Percentiles rank a stretch among this genome's conserved stretches.
phyloP scores from a whole-genome alignment of 2,329 filamentous ascomycete genomes.

The Trichophyton schoenleinii region DNA sequence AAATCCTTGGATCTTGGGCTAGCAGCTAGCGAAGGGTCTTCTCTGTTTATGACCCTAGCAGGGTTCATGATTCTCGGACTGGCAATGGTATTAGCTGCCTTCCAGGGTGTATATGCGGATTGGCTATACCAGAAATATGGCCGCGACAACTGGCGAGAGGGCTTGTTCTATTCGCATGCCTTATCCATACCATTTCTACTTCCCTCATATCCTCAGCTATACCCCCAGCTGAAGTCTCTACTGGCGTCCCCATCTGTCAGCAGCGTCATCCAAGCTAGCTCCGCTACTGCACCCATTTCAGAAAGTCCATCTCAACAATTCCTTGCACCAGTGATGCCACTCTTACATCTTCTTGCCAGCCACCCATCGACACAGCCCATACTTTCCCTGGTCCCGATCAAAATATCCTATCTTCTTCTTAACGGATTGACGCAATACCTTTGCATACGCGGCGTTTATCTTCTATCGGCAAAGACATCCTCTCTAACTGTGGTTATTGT shows the following conservation, averaged over 20 bases:
- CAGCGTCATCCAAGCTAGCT: conserved; percentile 26
- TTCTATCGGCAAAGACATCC: conserved; percentile 77
- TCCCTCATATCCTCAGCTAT: conserved; percentile 25
- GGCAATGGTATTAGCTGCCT: conserved; percentile 78
- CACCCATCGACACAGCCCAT: conserved; percentile 16
- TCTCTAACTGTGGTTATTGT: conserved; percentile 95
- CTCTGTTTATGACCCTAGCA: conserved; percentile 36
- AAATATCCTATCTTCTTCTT: conserved; percentile 29
- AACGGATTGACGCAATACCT: conserved; percentile 77
- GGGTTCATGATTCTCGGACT: conserved; percentile 74
- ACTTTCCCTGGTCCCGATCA: conserved; percentile 22
- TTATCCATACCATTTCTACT: conserved; percentile 36
- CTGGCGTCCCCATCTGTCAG: conserved; percentile 24
- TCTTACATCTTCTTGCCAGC: conserved; percentile 15
- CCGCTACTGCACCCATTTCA: conserved; percentile 24
- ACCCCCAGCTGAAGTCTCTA: conserved; percentile 26
- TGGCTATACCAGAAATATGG: conserved; percentile 76
- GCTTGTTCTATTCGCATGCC: conserved; percentile 77
- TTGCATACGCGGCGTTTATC: conserved; percentile 90
- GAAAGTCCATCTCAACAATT: conserved; percentile 43
- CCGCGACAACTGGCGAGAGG: conserved; percentile 77
- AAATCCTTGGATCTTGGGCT: conserved; percentile 28
- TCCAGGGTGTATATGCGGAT: conserved; percentile 92
- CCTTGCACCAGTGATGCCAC: conserved; percentile 41
- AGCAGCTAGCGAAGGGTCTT: conserved; percentile 19